A percentile compares a stretch with the other conserved stretches of the same genome.
Conservation (phyloP, 2,329 filamentous ascomycete genomes). For the Thielaviopsis musarum region DNA sequence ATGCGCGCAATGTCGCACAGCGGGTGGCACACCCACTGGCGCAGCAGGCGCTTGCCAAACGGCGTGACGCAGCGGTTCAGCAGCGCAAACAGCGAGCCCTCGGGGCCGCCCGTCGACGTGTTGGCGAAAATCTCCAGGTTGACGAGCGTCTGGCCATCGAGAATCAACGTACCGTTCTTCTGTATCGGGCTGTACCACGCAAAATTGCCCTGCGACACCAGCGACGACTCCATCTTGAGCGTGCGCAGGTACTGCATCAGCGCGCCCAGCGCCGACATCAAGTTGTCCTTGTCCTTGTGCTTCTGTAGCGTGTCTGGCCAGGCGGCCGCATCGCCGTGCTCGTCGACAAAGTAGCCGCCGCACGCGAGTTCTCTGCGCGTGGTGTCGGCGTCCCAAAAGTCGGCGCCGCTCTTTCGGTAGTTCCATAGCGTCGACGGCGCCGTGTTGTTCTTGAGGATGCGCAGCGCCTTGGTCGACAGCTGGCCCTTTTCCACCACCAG, state of each 20-base stretch:
- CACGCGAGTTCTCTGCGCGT: conserved; percentile 67
- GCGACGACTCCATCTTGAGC: conserved; percentile 73
- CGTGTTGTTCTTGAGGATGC: conserved; percentile 93
- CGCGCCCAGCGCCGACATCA: conserved; percentile 84
- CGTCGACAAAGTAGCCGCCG: conserved; percentile 58
- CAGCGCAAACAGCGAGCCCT: conserved; percentile 79
- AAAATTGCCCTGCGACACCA: conserved; percentile 84
- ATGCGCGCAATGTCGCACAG: conserved; percentile 74
- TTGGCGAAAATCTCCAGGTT: conserved; percentile 97
- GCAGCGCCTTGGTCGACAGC: conserved; percentile 72
- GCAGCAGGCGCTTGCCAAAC: conserved; percentile 89
- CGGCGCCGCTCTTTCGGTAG: conserved; percentile 64
- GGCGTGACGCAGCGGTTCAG: conserved; percentile 91
- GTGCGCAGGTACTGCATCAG: conserved; percentile 72
- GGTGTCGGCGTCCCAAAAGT: conserved; percentile 81
- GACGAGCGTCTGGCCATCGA: conserved; percentile 91
- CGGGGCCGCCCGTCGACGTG: conserved; percentile 65
- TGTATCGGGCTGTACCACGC: conserved; percentile 80
- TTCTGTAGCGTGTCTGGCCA: conserved; percentile 67
- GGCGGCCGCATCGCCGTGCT: conserved; percentile 35
- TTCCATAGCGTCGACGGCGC: conserved; percentile 91
- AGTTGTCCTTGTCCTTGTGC: conserved; percentile 57
- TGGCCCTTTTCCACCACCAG: conserved; percentile 75
- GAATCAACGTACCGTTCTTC: conserved; percentile 75
- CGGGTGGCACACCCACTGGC: conserved; percentile 95